Evolutionary conservation across 2,329 filamentous ascomycete species (phyloP).

Genomic region (Basipetospora chlamydospora): DNA sequence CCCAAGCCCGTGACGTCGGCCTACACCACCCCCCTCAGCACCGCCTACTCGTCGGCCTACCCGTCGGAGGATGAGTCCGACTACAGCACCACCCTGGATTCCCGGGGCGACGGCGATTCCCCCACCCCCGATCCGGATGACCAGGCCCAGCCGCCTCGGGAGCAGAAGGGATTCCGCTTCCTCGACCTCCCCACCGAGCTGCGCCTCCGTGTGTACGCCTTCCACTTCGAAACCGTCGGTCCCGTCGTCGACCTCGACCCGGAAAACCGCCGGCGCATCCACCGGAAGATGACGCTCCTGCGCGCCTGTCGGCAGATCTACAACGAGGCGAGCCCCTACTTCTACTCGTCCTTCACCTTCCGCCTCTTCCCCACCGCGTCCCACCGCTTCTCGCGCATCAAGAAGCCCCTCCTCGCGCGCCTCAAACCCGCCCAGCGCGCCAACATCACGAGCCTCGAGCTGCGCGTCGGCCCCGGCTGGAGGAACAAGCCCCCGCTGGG

Average conservation of each 20-base stretch:
- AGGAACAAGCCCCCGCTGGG: conserved; percentile 51
- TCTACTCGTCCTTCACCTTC: conserved; percentile 48
- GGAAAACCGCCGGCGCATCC: conserved; percentile 46
- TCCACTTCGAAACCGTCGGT: conserved; percentile 40
- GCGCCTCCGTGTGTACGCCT: conserved; percentile 52
- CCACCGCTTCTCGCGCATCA: conserved; percentile 56
- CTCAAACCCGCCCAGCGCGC: conserved; percentile 45
- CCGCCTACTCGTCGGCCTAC: conserved; percentile 21
- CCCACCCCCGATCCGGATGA: conserved; percentile 8
- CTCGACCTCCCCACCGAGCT: conserved; percentile 55
- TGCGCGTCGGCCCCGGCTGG: conserved; percentile 62
- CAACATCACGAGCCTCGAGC: conserved; percentile 48
- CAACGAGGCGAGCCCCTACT: conserved; percentile 47
- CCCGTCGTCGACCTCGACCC: conserved; percentile 52
- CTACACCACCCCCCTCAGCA: conserved; percentile 21
- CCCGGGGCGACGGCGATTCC: neutral
- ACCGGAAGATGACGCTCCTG: conserved; percentile 44
- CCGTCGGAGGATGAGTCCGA: conserved; percentile 23
- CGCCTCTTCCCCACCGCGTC: conserved; percentile 53
- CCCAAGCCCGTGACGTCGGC: conserved; percentile 12
- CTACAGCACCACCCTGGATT: too few species aligned
- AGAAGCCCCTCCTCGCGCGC: conserved; percentile 55
- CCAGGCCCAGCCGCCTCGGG: too few species aligned
- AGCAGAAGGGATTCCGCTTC: conserved; percentile 49
- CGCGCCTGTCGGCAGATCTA: conserved; percentile 47